Conservation (phyloP, 2,329 filamentous ascomycete genomes). For the Colletotrichum kahawae region DNA sequence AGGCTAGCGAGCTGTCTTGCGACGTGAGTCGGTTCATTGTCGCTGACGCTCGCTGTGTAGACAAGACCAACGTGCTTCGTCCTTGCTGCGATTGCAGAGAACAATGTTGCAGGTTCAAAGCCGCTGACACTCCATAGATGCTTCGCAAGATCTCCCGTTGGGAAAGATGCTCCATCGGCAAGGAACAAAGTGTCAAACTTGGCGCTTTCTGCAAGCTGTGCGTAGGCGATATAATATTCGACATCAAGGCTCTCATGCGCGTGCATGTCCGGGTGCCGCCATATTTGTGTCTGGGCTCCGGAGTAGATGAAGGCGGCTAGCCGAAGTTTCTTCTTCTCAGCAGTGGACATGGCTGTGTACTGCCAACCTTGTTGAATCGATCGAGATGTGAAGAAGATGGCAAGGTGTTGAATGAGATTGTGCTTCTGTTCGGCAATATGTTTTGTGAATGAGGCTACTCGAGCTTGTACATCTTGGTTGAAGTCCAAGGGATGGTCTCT, state of each 20-base stretch:
- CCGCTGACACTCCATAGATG: neutral
- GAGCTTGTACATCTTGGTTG: neutral
- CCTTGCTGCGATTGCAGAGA: neutral
- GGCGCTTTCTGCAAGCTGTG: conserved; percentile 13
- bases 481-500: neutral
- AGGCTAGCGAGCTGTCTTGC: neutral
- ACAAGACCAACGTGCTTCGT: neutral
- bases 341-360: neutral
- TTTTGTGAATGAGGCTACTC: neutral
- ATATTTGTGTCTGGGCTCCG: conserved; percentile 5
- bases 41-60: conserved; percentile 3
- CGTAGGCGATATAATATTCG: conserved; percentile 15
- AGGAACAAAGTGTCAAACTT: conserved; percentile 8
- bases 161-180: conserved; percentile 1
- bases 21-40: neutral
- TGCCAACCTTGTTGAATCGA: neutral
- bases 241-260: conserved; percentile 16
- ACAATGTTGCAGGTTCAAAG: neutral
- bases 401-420: neutral
- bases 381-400: rapidly evolving
- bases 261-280: conserved; percentile 5
- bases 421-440: neutral
- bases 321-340: neutral
- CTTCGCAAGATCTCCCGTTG: neutral
- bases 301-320: conserved; percentile 14